A percentile compares a stretch with the other conserved stretches of the same genome.
These are phyloP conservation scores for Acarospora socialis DNA, from an alignment of 2,329 filamentous ascomycete genomes.

Conservation along the genomic window DNA sequence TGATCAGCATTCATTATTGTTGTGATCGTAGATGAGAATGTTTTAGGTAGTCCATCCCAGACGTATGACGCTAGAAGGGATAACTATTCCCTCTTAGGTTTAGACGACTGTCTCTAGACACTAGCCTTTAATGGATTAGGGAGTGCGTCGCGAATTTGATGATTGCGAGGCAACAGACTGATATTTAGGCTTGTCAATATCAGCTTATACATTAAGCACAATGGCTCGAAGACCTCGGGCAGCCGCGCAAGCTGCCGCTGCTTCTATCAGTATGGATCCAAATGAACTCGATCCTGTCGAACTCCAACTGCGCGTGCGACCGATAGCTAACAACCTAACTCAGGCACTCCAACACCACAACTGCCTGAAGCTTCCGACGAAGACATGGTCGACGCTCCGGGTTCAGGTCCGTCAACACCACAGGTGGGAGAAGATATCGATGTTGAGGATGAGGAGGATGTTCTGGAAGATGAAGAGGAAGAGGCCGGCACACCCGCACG, in stretches of 20 bases:
- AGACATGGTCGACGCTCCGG: slow-evolving; percentile 27
- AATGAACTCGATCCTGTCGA: background rate
- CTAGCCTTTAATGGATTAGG: too few relatives aligned
- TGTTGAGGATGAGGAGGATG: slow-evolving; percentile 22
- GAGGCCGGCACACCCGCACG: slow-evolving; percentile 27
- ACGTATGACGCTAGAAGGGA: too few relatives aligned
- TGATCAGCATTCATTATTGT: too few relatives aligned
- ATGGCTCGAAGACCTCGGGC: slow-evolving; percentile 33
- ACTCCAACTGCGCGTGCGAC: background rate
- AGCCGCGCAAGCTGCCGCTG: slow-evolving; percentile 33
- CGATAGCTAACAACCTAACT: slow-evolving; percentile 10
- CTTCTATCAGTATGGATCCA: slow-evolving; percentile 32
- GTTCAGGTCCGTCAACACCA: slow-evolving; percentile 21
- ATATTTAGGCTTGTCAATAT: slow-evolving; percentile 3
- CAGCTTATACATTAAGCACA: too few relatives aligned
- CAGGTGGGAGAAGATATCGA: slow-evolving; percentile 17
- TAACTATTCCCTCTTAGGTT: too few relatives aligned
- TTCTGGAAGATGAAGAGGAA: slow-evolving; percentile 34
- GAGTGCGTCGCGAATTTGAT: too few relatives aligned
- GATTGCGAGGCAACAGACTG: too few relatives aligned
- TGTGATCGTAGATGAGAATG: too few relatives aligned
- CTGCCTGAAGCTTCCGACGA: slow-evolving; percentile 31
- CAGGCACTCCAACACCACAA: slow-evolving; percentile 29
- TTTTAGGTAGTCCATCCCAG: too few relatives aligned
- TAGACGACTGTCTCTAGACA: too few relatives aligned